Evolutionary conservation across 805 yeast species (phyloP), one percentile per base, ranked within the genome.

Genomic region (Saccharomycopsis oosterbeekiorum): DNA sequence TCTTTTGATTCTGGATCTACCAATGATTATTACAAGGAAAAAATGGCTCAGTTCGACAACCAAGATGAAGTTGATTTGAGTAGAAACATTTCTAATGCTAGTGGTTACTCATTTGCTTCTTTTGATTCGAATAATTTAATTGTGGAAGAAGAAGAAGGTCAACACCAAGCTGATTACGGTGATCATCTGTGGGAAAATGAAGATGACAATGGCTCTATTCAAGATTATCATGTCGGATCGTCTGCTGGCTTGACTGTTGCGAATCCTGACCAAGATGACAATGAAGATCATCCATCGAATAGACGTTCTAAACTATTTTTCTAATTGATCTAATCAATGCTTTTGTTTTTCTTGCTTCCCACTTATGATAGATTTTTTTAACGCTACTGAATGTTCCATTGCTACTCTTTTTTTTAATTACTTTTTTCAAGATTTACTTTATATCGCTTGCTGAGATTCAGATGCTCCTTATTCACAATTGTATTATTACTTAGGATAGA

Each of bases 71-170:
- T 55, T n/a, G 55, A 55, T n/a, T 26, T 63, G 12, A 58, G 36
- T 5, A 47, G 65, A 63, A 63, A 63, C 53, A n/a, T 63, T 11
- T 56, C 60, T 17, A 55, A 57, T 37, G 61, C 65, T 21, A 53
- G 60, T 34, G 26, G 64, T 1, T 63, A 63, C 47, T 63, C 65
- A 3, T 63, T 63, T 43, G 60, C 62, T 10, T 63, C 65, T 14
- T 63, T 63, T 59, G 65, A 58, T 17, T 56, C 60, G 10, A 40
- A 41, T 19, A 55, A 54, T 9, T 59, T 60, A 14, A 41, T 59
- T 21, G 60, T 63, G 9, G 65, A 60, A 41, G 65, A 63, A 56
- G 65, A 60, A 41, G 65, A 63, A 56, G 59, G 58, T 8, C 39
- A 61, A 11, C 56, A 57, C 8, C 41, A 53, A 15, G 40, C 57